These are phyloP conservation scores for Mycena pura DNA, from an alignment of 768 basidiomycete genomes.

Conservation along the genomic window DNA sequence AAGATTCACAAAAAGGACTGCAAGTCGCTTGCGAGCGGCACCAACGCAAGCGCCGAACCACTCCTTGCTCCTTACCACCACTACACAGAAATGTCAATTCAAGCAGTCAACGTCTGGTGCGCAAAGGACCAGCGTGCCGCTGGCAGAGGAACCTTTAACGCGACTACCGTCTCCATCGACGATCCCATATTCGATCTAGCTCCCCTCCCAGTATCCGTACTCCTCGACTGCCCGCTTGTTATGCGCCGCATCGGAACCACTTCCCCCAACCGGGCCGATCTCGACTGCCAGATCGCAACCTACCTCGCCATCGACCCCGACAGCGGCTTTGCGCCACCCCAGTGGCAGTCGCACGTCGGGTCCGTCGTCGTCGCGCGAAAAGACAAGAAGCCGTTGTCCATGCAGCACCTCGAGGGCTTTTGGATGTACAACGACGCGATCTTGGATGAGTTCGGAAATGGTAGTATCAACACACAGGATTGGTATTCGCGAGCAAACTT, in stretches of 20 bases:
- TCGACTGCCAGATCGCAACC: background rate
- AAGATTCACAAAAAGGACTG: constrained; percentile 5
- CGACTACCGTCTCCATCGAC: background rate
- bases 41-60: background rate
- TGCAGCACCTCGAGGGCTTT: background rate
- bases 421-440: constrained; percentile 3
- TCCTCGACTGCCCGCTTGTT: background rate
- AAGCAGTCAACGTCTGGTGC: background rate
- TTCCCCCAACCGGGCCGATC: background rate
- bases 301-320: background rate
- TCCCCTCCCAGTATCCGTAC: background rate
- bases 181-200: background rate
- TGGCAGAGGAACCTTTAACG: background rate
- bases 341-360: background rate
- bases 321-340: background rate
- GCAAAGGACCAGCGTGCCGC: background rate
- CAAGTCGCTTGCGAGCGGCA: background rate
- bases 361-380: background rate
- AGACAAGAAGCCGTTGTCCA: background rate
- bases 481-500: background rate
- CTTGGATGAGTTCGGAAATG: background rate
- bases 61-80: too few species aligned
- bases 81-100: too few species aligned
- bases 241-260: background rate
- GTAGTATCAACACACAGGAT: background rate